Conservation (phyloP, 1,284 basidiomycete species). For the Microbotryomycetes sp. region DNA sequence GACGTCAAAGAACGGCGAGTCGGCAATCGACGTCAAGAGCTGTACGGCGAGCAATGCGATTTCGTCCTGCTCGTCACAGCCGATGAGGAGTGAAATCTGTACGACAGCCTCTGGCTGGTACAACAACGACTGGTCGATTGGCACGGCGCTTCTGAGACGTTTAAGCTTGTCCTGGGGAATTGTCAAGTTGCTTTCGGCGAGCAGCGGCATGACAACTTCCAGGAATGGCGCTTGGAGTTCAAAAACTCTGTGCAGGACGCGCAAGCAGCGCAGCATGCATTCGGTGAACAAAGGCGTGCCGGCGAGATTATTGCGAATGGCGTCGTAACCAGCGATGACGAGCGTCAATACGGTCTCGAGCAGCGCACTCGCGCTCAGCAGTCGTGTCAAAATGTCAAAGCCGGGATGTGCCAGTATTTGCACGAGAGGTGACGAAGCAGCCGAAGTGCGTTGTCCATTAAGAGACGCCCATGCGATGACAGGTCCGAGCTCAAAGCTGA, state of each 20-base stretch:
- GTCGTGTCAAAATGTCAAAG: conserved; percentile 71
- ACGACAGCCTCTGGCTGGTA: conserved; percentile 66
- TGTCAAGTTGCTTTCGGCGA: conserved; percentile 48
- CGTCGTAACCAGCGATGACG: conserved; percentile 65
- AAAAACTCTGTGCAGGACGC: conserved; percentile 73
- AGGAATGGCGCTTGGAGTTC: conserved; percentile 83
- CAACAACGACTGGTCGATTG: conserved; percentile 72
- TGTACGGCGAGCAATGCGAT: conserved; percentile 72
- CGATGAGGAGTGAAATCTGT: conserved; percentile 72
- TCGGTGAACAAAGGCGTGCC: conserved; percentile 57
- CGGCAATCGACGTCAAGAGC: conserved; percentile 60
- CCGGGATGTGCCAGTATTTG: conserved; percentile 66
- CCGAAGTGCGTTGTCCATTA: neutral
- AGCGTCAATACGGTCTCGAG: conserved; percentile 67
- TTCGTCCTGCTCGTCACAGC: conserved; percentile 62
- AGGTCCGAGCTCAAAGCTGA: conserved; percentile 64
- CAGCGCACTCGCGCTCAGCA: conserved; percentile 65
- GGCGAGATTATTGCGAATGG: conserved; percentile 57
- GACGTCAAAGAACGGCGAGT: conserved; percentile 49
- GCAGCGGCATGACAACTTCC: conserved; percentile 74
- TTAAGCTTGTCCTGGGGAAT: conserved; percentile 29
- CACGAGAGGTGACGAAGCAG: conserved; percentile 17
- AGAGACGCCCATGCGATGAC: conserved; percentile 30
- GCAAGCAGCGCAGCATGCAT: conserved; percentile 69
- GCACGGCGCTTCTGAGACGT: conserved; percentile 44